Evolutionary conservation across 1,139 yeast species (phyloP).

Genomic region (Suhomyces kunorum): DNA sequence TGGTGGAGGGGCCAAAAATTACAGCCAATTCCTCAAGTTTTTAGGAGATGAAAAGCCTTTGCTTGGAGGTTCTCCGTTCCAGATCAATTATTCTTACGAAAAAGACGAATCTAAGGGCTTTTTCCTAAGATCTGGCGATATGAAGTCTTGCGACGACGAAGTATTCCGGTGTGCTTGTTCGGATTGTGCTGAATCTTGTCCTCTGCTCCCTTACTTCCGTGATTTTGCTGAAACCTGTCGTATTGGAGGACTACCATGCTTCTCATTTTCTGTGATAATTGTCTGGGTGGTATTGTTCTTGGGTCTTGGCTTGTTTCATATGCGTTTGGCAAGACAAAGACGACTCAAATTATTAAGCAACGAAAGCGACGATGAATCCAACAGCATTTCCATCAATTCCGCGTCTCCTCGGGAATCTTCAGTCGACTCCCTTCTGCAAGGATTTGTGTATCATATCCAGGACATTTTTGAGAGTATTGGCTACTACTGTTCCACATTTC

Average conservation of each 20-base stretch:
- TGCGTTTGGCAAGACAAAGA: conserved; percentile 26
- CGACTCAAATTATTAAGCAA: neutral
- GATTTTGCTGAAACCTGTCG: conserved; percentile 44
- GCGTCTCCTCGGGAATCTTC: neutral
- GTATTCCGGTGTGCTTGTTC: conserved; percentile 85
- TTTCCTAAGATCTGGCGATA: conserved; percentile 30
- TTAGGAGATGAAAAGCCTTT: conserved; percentile 92
- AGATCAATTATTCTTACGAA: conserved; percentile 71
- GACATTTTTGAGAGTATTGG: conserved; percentile 50
- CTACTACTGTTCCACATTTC: conserved; percentile 55
- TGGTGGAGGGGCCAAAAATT: conserved; percentile 91
- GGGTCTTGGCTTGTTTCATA: conserved; percentile 41
- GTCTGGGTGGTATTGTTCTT: conserved; percentile 45
- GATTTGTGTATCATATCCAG: conserved; percentile 23
- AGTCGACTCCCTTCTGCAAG: conserved; percentile 5
- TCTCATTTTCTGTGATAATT: conserved; percentile 61
- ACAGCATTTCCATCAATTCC: conserved; percentile 1
- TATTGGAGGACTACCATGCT: conserved; percentile 69
- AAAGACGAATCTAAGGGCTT: conserved; percentile 24
- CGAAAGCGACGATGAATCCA: neutral
- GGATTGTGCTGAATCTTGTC: conserved; percentile 84
- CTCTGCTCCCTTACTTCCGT: conserved; percentile 52
- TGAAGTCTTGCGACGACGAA: conserved; percentile 60
- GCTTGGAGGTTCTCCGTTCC: conserved; percentile 94
- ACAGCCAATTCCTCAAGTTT: conserved; percentile 73